Evolutionary conservation across 73 alveolate species (phyloP), one percentile per base, ranked within the genome.

Genomic region (Paramecium octaurelia): DNA sequence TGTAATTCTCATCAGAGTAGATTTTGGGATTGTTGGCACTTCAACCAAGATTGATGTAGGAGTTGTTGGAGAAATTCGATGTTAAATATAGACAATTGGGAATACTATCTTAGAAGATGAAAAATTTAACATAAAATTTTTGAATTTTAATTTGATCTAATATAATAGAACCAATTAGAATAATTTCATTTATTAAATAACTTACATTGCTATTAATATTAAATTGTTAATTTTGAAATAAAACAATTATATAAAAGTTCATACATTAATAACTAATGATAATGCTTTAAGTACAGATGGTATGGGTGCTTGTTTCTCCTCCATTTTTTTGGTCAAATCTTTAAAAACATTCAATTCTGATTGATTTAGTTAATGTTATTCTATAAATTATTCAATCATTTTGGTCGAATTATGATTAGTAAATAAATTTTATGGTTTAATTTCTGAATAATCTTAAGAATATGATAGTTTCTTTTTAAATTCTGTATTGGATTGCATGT

Each of bases 11-110:
- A 8, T 8, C 76, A 23, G 75, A 80, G 16, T 43, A 80, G 29
- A 80, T 80, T 16, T 80, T 43, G 18, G 91, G 91, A 8, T 46
- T 80, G 21, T 80, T 80, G 48, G 76, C 57, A 40, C 57, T 80
- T 2, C 44, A 80, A 80, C 91, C 91, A 14, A 40, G 50, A 42
- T 80, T 80, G 34, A 14, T 80, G 36, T 2, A 40, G 14, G 91
- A 80, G 20, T 42, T 80, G 14, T 11, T 80, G 8, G 44, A 64
- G 16, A 46, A 38, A 80, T 80, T 80, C 24, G 91, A 80, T 11
- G 1, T 80, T 20, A 80, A 80, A 35, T 40, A 21, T 24, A 80
- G 57, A 46, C 23, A 80, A 46, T 20, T 80, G 21, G 91, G 91
- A 23, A 54, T 54, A 2, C 6, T 54, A 3, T 16, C 69, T 54